These are phyloP conservation scores for Epichloe baconii DNA, from an alignment of 2,329 filamentous ascomycete genomes.

Conservation along the genomic window DNA sequence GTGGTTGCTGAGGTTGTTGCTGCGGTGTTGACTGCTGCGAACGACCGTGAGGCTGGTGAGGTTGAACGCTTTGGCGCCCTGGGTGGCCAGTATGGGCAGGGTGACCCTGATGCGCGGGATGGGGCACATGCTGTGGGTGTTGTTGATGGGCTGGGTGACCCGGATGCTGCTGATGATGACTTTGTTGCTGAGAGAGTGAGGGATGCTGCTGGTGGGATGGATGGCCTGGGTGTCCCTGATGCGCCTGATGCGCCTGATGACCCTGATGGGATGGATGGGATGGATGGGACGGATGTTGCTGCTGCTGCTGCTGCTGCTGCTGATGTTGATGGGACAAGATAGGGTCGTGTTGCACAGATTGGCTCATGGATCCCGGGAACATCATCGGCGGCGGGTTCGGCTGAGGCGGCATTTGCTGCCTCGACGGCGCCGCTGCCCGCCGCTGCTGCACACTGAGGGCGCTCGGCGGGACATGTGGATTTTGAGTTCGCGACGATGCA, in stretches of 20 bases:
- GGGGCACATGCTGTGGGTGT: slow-evolving; percentile 12
- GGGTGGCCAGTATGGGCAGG: slow-evolving; percentile 8
- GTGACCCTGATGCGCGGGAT: slow-evolving; percentile 15
- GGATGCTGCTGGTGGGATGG: slow-evolving; percentile 11
- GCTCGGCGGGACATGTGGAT: slow-evolving; percentile 34
- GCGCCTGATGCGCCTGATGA: slow-evolving; percentile 16
- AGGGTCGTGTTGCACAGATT: slow-evolving; percentile 28
- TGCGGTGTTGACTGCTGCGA: slow-evolving; percentile 18
- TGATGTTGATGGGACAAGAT: slow-evolving; percentile 31
- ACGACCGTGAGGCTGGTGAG: slow-evolving; percentile 12
- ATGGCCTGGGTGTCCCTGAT: slow-evolving; percentile 15
- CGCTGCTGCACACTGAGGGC: slow-evolving; percentile 32
- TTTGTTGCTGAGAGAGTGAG: slow-evolving; percentile 11
- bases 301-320: slow-evolving; percentile 19
- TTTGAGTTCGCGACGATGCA: slow-evolving; percentile 27
- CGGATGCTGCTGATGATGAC: slow-evolving; percentile 13
- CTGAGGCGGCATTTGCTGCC: slow-evolving; percentile 32
- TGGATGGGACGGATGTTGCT: slow-evolving; percentile 7
- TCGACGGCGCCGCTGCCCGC: slow-evolving; percentile 27
- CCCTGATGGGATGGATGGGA: slow-evolving; percentile 14
- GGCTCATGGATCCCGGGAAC: slow-evolving; percentile 24
- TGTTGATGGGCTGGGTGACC: slow-evolving; percentile 10
- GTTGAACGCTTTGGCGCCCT: slow-evolving; percentile 15
- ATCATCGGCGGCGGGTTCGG: slow-evolving; percentile 24
- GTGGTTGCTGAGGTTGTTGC: slow-evolving; percentile 13